Evolutionary conservation across 176 grass and related monocot genomes (phyloP).

Genomic region (Olyra latifolia): DNA sequence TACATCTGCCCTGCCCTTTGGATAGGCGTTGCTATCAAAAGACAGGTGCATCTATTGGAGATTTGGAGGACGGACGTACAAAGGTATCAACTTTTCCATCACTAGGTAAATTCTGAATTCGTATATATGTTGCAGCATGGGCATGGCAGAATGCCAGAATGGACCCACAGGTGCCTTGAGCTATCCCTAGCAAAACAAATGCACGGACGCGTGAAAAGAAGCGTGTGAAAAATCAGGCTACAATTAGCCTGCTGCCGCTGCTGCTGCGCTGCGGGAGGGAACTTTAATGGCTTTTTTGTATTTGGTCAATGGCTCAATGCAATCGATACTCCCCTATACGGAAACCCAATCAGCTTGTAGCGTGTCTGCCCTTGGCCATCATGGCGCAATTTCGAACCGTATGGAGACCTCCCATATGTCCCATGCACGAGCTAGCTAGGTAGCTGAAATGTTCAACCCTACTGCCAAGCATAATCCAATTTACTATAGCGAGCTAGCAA

Average conservation of each 20-base stretch:
- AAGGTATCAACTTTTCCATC: not conserved
- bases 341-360: conserved; percentile 7
- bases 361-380: conserved; percentile 29
- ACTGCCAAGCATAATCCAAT: not conserved
- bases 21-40: too few relatives aligned
- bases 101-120: not conserved
- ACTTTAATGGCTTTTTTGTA: conserved; percentile 42
- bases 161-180: conserved; percentile 15
- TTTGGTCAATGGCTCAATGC: conserved; percentile 32
- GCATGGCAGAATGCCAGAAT: not conserved
- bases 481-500: too few relatives aligned
- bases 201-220: conserved; percentile 30
- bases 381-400: conserved; percentile 28
- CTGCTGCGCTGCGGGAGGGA: not conserved
- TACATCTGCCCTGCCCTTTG: too few relatives aligned
- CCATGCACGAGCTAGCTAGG: not conserved
- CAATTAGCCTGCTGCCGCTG: not conserved
- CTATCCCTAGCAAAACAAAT: not conserved
- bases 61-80: not conserved
- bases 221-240: conserved; percentile 19
- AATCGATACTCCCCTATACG: conserved; percentile 20
- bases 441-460: not conserved
- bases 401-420: not conserved
- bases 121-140: not conserved
- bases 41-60: not conserved